Base-by-base conservation (phyloP, 2,329 filamentous ascomycete species). In the Xylariales sp. region DNA sequence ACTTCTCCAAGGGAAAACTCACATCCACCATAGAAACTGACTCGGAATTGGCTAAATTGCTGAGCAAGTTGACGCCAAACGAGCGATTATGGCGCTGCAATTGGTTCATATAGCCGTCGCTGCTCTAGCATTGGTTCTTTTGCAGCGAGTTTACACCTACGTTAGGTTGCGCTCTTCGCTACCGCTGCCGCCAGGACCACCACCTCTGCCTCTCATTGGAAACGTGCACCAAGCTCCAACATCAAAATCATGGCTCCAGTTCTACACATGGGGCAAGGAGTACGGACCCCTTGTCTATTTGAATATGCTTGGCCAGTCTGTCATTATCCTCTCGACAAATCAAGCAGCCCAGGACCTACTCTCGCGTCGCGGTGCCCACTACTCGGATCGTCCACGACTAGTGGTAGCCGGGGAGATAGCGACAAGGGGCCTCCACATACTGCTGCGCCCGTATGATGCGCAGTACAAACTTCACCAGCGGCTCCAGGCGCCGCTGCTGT, bases 371-470 rank as follows among this genome's bases (percentile, higher is more conserved):
- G 44, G 49, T n/a, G 42, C 46, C 3, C 31, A 23, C 12, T 50
- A 40, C 29, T 46, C 47, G 13, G 46, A 49, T 15, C 47, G 49
- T 5, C 46, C 49, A 4, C 42, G 40, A 4, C 52, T 60, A 25
- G 51, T 54, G 11, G 54, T 63, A 35, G 49, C 52, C 3, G 53
- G 42, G 34, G 65, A 59, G 21, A 44, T 63, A 19, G 50, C 56
- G 4, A 55, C 49, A 11, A 60, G 59, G 33, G 53, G 53, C 8
- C 54, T 66, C 45, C 56, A 67, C 32, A 58, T 65, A 32, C 51
- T 68, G 3, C 54, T 69, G n/a, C 57, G 62, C 19, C 62, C 52
- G 0, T 71, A 72, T 51, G 59, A 55, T 41, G 57, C 50, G 38
- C 48, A 57, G n/a, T 65, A 52, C 53, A 55, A 42, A 46, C 57